Evolutionary conservation across 441 rosid genomes (phyloP).

Genomic region (Brassica hybrid): DNA sequence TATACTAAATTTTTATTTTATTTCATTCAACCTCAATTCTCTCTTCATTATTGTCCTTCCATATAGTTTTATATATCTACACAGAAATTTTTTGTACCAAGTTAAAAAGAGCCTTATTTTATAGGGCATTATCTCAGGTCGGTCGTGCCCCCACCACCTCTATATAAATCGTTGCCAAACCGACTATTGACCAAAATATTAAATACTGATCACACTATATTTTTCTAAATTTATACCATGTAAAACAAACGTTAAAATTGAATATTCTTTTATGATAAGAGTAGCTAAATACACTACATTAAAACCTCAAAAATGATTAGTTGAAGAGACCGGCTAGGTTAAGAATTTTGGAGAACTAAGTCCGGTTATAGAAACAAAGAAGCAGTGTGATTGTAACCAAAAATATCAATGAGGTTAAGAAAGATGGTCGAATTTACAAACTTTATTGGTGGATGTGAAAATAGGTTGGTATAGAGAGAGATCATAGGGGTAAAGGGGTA

Average conservation of each 20-base stretch:
- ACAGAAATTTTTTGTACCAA: conserved; percentile 7
- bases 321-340: conserved; percentile 22
- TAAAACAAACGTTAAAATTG: background rate
- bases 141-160: conserved; percentile 19
- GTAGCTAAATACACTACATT: background rate
- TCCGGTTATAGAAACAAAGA: conserved; percentile 29
- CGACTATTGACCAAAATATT: conserved; percentile 9
- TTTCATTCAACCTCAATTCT: conserved; percentile 18
- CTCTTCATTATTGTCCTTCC: conserved; percentile 40
- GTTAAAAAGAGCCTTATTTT: conserved; percentile 23
- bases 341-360: background rate
- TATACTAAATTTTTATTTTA: background rate
- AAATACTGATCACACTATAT: background rate
- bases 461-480: conserved; percentile 20
- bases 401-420: conserved; percentile 34
- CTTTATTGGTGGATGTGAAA: conserved; percentile 38
- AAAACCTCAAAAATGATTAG: conserved; percentile 4
- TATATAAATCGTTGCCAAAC: conserved; percentile 10
- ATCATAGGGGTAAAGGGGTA: conserved; percentile 41
- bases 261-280: background rate
- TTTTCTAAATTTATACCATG: background rate
- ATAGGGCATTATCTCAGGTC: conserved; percentile 33
- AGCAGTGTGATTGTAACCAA: conserved; percentile 31
- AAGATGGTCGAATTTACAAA: conserved; percentile 28
- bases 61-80: conserved; percentile 2